These are phyloP conservation scores for Globisporangium heterothallicum DNA, from an alignment of 352 stramenopile species.

Conservation along the genomic window DNA sequence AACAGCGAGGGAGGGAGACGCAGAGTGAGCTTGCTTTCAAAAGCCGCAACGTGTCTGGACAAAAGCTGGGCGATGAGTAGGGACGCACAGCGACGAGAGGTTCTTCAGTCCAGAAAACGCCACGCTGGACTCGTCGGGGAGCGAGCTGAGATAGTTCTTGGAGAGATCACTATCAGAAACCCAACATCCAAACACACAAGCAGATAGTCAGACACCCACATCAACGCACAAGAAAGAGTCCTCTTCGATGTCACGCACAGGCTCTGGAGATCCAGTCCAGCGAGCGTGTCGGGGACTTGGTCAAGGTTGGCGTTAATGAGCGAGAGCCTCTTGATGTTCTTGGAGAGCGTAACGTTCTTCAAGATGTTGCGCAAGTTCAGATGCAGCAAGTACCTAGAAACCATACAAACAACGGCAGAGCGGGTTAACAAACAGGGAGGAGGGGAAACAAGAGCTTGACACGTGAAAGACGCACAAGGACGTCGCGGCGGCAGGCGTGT, in stretches of 20 bases:
- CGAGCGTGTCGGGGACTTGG: constrained; percentile 27
- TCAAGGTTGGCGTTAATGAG: constrained; percentile 48
- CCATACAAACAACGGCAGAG: background rate
- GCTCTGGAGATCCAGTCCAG: constrained; percentile 19
- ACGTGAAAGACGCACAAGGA: constrained; percentile 12
- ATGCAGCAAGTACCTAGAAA: constrained; percentile 20
- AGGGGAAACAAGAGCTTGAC: background rate
- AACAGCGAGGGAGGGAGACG: background rate
- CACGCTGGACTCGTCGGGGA: constrained; percentile 27
- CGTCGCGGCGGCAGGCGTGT: constrained; percentile 22
- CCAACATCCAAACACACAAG: background rate
- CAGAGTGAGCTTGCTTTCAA: background rate
- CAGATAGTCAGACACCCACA: background rate
- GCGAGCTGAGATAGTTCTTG: constrained; percentile 42
- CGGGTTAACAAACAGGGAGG: background rate
- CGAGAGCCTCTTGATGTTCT: constrained; percentile 25
- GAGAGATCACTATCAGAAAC: constrained; percentile 29
- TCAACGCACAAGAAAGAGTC: background rate
- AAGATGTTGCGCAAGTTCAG: constrained; percentile 36
- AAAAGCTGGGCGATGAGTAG: too few relatives aligned
- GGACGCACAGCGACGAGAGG: background rate
- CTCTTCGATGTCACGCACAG: constrained; percentile 2
- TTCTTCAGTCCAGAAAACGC: background rate
- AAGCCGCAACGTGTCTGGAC: too few relatives aligned
- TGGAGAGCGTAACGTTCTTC: constrained; percentile 20